phyloP scores from a whole-genome alignment of 208 protist genomes.

The Perkinsela sp. region DNA sequence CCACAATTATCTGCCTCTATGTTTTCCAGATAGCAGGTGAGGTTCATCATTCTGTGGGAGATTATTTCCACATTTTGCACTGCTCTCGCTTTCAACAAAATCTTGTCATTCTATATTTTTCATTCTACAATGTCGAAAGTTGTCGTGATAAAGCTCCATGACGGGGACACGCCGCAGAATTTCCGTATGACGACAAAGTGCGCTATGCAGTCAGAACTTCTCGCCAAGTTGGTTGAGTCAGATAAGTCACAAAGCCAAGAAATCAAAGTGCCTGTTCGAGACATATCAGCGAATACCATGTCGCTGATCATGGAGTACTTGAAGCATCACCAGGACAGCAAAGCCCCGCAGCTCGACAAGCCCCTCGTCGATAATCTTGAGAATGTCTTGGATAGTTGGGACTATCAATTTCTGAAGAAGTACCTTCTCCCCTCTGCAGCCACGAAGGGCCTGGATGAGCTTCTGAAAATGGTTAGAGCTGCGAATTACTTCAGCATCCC shows the following conservation, averaged over 20 bases:
- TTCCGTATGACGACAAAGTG: neutral
- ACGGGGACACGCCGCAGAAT: neutral
- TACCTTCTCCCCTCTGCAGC: slow-evolving; percentile 40
- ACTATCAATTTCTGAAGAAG: slow-evolving; percentile 45
- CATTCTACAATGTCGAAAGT: no score
- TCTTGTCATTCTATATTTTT: no score
- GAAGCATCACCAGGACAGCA: slow-evolving; percentile 59
- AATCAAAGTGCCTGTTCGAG: slow-evolving; percentile 62
- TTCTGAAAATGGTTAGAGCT: slow-evolving; percentile 73
- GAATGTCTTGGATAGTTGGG: slow-evolving; percentile 45
- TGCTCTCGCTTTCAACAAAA: no score
- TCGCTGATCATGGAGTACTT: slow-evolving; percentile 68
- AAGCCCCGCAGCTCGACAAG: slow-evolving; percentile 44
- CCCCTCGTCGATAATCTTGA: slow-evolving; percentile 52
- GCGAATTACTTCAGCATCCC: slow-evolving; percentile 79
- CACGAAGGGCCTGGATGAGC: slow-evolving; percentile 43
- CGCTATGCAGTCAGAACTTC: neutral
- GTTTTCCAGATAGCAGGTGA: neutral
- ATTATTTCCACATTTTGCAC: no score
- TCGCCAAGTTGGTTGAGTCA: neutral
- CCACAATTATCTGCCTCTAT: neutral
- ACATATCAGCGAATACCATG: slow-evolving; percentile 57
- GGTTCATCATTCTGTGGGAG: neutral
- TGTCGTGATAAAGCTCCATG: neutral
- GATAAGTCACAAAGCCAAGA: slow-evolving; percentile 11